Evolutionary conservation across 148 eudicot species (phyloP), one percentile per base, ranked within the genome.

Genomic region (Vaccinium darrowii): DNA sequence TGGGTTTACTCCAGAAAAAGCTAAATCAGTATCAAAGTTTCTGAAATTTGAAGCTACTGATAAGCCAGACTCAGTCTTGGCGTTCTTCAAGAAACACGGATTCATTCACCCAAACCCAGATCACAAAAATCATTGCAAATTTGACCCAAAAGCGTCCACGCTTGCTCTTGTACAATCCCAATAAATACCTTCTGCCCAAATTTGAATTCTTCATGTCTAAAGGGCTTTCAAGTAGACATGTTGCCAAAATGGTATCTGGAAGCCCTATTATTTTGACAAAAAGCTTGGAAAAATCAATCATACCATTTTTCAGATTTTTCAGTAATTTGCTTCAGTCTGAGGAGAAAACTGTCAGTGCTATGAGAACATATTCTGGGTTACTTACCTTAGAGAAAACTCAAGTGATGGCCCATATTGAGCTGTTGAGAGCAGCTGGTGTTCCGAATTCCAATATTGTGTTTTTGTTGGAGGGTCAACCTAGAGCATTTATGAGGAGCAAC

Each of bases 381-480:
- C 67, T 62, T 7, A 19, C 21, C 11, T 62, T 62, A 15, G 16
- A 21, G 27, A 10, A 21, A 19, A 7, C 67, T 62, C 67, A 62
- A 19, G 67, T 62, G 67, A 62, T 9, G 2, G 67, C 67, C 67
- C 21, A 21, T 21, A 62, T 62, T 62, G 67, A 21, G 67, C 67
- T 62, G 8, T 10, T 62, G 67, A 21, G 21, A 69, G 53, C 79
- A 23, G 78, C 56, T 12, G 83, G 88, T 51, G 84, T 83, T 36
- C 78, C 79, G 5, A 51, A 43, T 23, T 3, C 25, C 0, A 81
- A 78, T 7, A 84, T 87, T 60, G 13, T 76, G 73, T n/a, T 11
- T 12, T n/a, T 87, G 49, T 75, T 87, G 30, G 52, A 58, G 49
- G 15, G 3, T 8, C 78, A 84, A 18, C 86, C 89, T 21, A 63